These are phyloP conservation scores for Macrocybe gigantea DNA, from an alignment of 768 basidiomycete genomes.

Conservation along the genomic window DNA sequence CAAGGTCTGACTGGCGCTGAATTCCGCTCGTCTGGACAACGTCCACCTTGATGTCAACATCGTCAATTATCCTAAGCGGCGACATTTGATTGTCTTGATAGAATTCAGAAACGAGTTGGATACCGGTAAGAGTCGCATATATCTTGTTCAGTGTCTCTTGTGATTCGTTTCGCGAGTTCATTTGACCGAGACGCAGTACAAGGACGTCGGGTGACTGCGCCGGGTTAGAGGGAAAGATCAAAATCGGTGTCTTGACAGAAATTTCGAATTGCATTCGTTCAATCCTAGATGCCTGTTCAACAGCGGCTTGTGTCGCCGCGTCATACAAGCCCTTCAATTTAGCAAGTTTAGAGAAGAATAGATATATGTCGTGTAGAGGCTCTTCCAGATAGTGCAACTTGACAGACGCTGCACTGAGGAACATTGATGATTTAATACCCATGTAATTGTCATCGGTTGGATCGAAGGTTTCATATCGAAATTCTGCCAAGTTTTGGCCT, in stretches of 20 bases:
- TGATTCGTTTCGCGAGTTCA: slow-evolving; percentile 75
- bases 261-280: slow-evolving; percentile 89
- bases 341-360: slow-evolving; percentile 80
- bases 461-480: slow-evolving; percentile 90
- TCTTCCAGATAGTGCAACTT: slow-evolving; percentile 84
- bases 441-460: slow-evolving; percentile 60
- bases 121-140: slow-evolving; percentile 72
- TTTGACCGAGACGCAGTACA: slow-evolving; percentile 82
- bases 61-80: slow-evolving; percentile 83
- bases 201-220: slow-evolving; percentile 59
- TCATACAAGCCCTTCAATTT: slow-evolving; percentile 93
- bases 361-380: slow-evolving; percentile 84
- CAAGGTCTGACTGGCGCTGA: slow-evolving; percentile 43
- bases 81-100: slow-evolving; percentile 41
- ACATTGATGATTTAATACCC: slow-evolving; percentile 80
- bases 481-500: slow-evolving; percentile 89
- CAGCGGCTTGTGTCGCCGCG: slow-evolving; percentile 88
- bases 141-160: slow-evolving; percentile 52
- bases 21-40: slow-evolving; percentile 57
- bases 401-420: slow-evolving; percentile 83
- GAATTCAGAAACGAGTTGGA: slow-evolving; percentile 75
- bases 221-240: slow-evolving; percentile 77
- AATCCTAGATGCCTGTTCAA: slow-evolving; percentile 89
- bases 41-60: slow-evolving; percentile 71
- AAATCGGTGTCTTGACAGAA: slow-evolving; percentile 87